Evolutionary conservation across 805 yeast species (phyloP).

Genomic region (Candida adriatica): DNA sequence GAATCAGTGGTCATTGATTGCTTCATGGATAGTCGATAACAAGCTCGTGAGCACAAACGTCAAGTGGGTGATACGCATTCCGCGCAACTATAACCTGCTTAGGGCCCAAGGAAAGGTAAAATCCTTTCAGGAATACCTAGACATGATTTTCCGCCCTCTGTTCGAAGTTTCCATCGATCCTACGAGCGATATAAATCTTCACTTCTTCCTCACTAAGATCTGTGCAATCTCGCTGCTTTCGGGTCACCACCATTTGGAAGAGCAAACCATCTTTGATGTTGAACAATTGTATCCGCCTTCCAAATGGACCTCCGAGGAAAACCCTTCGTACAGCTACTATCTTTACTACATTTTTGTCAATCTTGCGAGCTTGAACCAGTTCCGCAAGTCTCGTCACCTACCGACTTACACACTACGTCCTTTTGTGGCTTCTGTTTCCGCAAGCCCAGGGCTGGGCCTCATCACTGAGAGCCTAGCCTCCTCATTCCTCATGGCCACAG

Average conservation of each 20-base stretch:
- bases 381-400: slow-evolving; percentile 13
- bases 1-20: slow-evolving; percentile 26
- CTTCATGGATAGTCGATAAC: slow-evolving; percentile 31
- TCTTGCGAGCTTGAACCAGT: slow-evolving; percentile 17
- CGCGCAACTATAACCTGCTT: slow-evolving; percentile 26
- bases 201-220: slow-evolving; percentile 27
- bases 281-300: slow-evolving; percentile 20
- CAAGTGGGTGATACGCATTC: slow-evolving; percentile 31
- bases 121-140: slow-evolving; percentile 27
- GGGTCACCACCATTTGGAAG: slow-evolving; percentile 16
- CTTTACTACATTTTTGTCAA: slow-evolving; percentile 28
- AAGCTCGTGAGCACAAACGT: slow-evolving; percentile 32
- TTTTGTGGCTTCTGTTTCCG: slow-evolving; percentile 18
- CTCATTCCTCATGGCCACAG: slow-evolving; percentile 18
- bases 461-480: slow-evolving; percentile 22
- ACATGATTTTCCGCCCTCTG: slow-evolving; percentile 28
- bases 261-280: slow-evolving; percentile 16
- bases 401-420: slow-evolving; percentile 19
- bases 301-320: slow-evolving; percentile 27
- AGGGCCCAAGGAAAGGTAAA: slow-evolving; percentile 15
- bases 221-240: slow-evolving; percentile 28
- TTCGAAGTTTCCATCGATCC: slow-evolving; percentile 23
- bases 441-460: slow-evolving; percentile 21
- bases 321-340: slow-evolving; percentile 35
- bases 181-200: slow-evolving; percentile 20